Evolutionary conservation across 1,139 yeast species (phyloP).

Genomic region (Pichia cactophila): DNA sequence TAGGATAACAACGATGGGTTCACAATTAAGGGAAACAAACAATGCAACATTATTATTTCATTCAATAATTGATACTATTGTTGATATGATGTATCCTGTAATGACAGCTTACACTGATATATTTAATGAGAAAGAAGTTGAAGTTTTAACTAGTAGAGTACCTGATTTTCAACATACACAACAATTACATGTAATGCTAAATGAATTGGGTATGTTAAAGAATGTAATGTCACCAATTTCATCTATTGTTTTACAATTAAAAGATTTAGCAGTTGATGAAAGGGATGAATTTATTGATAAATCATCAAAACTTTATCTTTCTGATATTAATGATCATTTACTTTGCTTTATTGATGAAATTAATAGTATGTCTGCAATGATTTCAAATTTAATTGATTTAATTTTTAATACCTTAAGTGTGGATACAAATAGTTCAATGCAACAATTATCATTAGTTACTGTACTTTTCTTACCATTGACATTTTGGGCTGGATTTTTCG

Average conservation of each 20-base stretch:
- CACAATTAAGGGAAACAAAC: constrained; percentile 40
- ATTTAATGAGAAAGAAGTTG: constrained; percentile 41
- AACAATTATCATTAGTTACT: constrained; percentile 42
- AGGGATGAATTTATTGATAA: constrained; percentile 25
- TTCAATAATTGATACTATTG: constrained; percentile 45
- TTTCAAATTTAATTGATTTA: constrained; percentile 41
- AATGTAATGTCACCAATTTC: constrained; percentile 40
- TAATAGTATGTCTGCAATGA: constrained; percentile 42
- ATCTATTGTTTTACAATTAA: constrained; percentile 35
- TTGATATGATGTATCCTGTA: constrained; percentile 52
- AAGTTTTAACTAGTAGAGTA: constrained; percentile 33
- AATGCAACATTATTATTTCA: constrained; percentile 45
- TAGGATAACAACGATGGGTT: constrained; percentile 36
- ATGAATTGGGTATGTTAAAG: constrained; percentile 40
- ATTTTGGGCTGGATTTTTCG: constrained; percentile 51
- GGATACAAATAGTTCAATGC: constrained; percentile 44
- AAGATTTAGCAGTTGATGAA: constrained; percentile 35
- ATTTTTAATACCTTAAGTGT: constrained; percentile 48
- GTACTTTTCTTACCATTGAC: constrained; percentile 47
- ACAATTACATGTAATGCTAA: constrained; percentile 43
- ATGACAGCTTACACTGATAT: constrained; percentile 48
- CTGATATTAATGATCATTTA: constrained; percentile 49
- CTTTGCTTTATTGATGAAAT: constrained; percentile 42
- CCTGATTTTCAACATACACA: constrained; percentile 45
- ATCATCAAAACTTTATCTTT: constrained; percentile 33